A percentile compares a stretch with the other conserved stretches of the same genome.
phyloP scores from a whole-genome alignment of 768 basidiomycete species.

The Pleurotus giganteus region DNA sequence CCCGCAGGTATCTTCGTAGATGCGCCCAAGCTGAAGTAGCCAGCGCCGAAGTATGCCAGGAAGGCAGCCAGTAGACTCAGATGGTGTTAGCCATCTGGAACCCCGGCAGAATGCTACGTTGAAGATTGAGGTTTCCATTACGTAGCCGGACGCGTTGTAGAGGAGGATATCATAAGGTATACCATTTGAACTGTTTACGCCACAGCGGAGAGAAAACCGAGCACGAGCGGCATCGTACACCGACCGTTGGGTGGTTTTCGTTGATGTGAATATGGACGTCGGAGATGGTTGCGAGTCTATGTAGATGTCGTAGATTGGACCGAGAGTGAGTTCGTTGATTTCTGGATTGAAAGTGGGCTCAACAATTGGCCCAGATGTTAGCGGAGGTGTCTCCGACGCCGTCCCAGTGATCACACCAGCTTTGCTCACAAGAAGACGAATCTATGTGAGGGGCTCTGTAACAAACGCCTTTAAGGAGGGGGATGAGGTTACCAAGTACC shows the following conservation, averaged over 20 bases:
- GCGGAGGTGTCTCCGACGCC: slow-evolving; percentile 26
- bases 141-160: slow-evolving; percentile 44
- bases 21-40: slow-evolving; percentile 57
- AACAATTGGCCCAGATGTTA: slow-evolving; percentile 38
- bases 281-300: slow-evolving; percentile 56
- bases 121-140: slow-evolving; percentile 69
- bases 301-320: slow-evolving; percentile 41
- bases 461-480: slow-evolving; percentile 3
- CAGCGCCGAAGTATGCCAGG: slow-evolving; percentile 67
- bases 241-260: slow-evolving; percentile 68
- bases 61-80: slow-evolving; percentile 62
- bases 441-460: slow-evolving; percentile 33
- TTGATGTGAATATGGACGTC: slow-evolving; percentile 55
- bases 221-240: slow-evolving; percentile 64
- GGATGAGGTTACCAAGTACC: slow-evolving; percentile 21
- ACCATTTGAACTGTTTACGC: slow-evolving; percentile 22
- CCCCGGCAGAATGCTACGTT: slow-evolving; percentile 68
- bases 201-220: slow-evolving; percentile 24
- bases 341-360: slow-evolving; percentile 33
- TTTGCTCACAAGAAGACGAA: slow-evolving; percentile 49
- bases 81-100: slow-evolving; percentile 65
- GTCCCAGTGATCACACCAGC: slow-evolving; percentile 36
- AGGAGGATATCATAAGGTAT: slow-evolving; percentile 63
- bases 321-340: slow-evolving; percentile 20
- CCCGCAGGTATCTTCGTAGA: slow-evolving; percentile 48